Evolutionary conservation across 495 filamentous ascomycete genomes (phyloP).

Genomic region (Alectoria sarmentosa): DNA sequence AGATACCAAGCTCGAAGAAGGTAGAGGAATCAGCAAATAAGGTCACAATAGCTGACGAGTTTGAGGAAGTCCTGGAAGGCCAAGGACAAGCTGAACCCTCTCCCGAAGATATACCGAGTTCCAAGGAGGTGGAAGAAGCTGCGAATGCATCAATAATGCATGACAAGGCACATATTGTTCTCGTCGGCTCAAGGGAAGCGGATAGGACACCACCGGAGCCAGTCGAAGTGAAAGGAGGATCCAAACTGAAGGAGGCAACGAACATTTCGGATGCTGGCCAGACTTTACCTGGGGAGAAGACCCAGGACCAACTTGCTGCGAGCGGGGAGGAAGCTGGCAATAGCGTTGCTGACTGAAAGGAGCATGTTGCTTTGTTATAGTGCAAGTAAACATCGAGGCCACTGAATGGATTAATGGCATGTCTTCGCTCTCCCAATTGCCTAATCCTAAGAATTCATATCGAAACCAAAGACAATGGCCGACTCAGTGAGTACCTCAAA

Average conservation of each 20-base stretch:
- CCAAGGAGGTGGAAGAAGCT: slow-evolving; percentile 13
- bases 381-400: too few relatives aligned
- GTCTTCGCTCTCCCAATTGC: too few relatives aligned
- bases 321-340: slow-evolving; percentile 27
- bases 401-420: too few relatives aligned
- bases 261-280: slow-evolving; percentile 16
- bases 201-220: slow-evolving; percentile 11
- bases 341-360: slow-evolving; percentile 28
- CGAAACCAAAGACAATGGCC: background rate
- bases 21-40: slow-evolving; percentile 4
- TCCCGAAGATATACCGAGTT: background rate
- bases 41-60: background rate
- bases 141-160: slow-evolving; percentile 23
- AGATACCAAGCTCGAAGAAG: background rate
- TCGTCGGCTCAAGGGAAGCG: slow-evolving; percentile 14
- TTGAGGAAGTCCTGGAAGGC: slow-evolving; percentile 15
- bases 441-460: too few relatives aligned
- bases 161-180: slow-evolving; percentile 17
- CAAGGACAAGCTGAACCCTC: slow-evolving; percentile 14
- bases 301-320: slow-evolving; percentile 30
- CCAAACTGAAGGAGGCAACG: slow-evolving; percentile 5
- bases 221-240: background rate
- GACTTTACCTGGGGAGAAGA: slow-evolving; percentile 20
- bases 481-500: background rate
- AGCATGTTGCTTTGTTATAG: background rate